Conservation (phyloP, 805 yeast species). For the Candida boidinii region DNA sequence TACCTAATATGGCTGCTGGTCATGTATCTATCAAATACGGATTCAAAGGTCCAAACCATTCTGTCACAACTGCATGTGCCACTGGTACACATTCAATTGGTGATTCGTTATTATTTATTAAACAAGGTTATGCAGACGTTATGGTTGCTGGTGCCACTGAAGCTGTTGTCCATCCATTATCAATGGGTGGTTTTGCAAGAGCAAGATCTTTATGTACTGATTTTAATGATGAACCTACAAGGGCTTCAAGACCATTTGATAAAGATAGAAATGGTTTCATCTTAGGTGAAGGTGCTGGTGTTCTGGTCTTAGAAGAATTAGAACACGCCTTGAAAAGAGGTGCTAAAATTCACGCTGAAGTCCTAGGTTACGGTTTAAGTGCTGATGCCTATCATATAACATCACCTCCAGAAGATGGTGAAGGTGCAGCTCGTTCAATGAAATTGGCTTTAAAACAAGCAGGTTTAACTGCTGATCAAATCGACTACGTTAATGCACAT, state of each 20-base stretch:
- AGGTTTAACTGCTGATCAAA: constrained; percentile 33
- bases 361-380: constrained; percentile 81
- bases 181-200: constrained; percentile 85
- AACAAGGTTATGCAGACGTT: constrained; percentile 72
- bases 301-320: constrained; percentile 65
- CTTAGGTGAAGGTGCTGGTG: constrained; percentile 87
- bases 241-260: constrained; percentile 87
- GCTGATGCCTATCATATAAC: constrained; percentile 94
- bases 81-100: constrained; percentile 93
- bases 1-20: constrained; percentile 93
- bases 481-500: constrained; percentile 88
- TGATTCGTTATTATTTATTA: constrained; percentile 78
- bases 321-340: constrained; percentile 67
- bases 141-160: constrained; percentile 96
- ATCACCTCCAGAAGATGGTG: constrained; percentile 76
- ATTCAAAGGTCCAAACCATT: constrained; percentile 77
- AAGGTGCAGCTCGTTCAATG: constrained; percentile 84
- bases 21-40: constrained; percentile 74
- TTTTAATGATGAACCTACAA: constrained; percentile 50
- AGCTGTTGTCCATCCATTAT: constrained; percentile 75
- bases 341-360: constrained; percentile 66
- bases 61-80: constrained; percentile 93
- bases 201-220: constrained; percentile 70
- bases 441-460: constrained; percentile 55
- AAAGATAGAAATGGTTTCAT: constrained; percentile 75